Evolutionary conservation across 2,329 filamentous ascomycete genomes (phyloP).

Genomic region (Fusarium sp.): DNA sequence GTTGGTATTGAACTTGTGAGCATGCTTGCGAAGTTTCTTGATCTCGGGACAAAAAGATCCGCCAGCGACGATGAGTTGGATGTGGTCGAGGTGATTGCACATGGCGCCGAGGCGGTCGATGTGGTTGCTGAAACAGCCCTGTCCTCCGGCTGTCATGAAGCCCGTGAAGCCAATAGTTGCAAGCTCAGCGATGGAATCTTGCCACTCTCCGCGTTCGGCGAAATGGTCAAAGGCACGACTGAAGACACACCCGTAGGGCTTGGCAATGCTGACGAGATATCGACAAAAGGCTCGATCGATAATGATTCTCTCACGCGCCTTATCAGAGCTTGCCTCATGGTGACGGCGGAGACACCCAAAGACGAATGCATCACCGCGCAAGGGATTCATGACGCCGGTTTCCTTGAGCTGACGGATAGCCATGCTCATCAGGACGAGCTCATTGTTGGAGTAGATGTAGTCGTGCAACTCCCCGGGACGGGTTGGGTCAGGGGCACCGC

Average conservation of each 20-base stretch:
- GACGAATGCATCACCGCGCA: conserved; percentile 64
- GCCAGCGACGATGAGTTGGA: conserved; percentile 63
- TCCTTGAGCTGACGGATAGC: conserved; percentile 52
- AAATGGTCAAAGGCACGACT: conserved; percentile 66
- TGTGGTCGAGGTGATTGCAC: conserved; percentile 40
- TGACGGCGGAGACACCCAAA: conserved; percentile 57
- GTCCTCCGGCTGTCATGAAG: conserved; percentile 63
- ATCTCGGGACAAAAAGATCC: conserved; percentile 58
- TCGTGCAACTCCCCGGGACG: conserved; percentile 46
- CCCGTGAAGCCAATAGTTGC: conserved; percentile 57
- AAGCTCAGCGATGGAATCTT: conserved; percentile 48
- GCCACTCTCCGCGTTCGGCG: conserved; percentile 40
- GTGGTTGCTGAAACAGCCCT: conserved; percentile 54
- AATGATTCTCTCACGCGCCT: conserved; percentile 19
- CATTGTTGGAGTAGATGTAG: conserved; percentile 59
- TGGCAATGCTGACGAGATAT: conserved; percentile 53
- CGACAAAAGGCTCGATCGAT: conserved; percentile 55
- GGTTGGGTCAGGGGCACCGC: conserved; percentile 31
- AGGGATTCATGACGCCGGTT: conserved; percentile 49
- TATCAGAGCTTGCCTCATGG: not conserved
- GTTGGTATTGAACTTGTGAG: conserved; percentile 38
- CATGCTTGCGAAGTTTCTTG: conserved; percentile 36
- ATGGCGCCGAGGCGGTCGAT: conserved; percentile 50
- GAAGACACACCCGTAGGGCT: conserved; percentile 59
- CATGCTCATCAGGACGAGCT: conserved; percentile 56